Base-by-base conservation (phyloP, 345 rosid species). In the Aquilaria sinensis region DNA sequence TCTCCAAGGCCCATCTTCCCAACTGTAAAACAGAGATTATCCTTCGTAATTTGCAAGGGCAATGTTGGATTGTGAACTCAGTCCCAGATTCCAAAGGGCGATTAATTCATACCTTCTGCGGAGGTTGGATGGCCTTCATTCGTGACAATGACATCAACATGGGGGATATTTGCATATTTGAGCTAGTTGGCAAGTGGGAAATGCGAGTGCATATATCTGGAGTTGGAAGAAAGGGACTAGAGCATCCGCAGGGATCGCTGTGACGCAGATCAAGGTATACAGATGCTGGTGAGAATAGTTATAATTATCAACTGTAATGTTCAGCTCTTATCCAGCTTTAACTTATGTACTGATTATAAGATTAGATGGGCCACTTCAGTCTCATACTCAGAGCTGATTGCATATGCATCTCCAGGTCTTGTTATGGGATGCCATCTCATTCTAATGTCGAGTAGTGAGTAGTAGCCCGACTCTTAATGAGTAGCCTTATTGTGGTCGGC, bases 81-180 rank as follows among this genome's bases (percentile, higher is more conserved):
- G 76, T 85, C 67, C 90, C 90, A 31, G 85, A 82, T 64, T 82
- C 87, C 9, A 78, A 76, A 68, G 87, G 87, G 59, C 69, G 82
- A 65, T 37, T 73, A 43, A 56, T 68, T 37, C 85, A 85, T 60
- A 80, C 85, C 30, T 80, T 75, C 52, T 85, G 87, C 58, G 90
- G 85, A 41, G 90, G 90, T 31, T 85, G 90, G 90, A 78, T 78
- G 76, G 81, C 87, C 29, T 85, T 85, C 72, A 85, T 80, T 74
- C 82, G 83, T 31, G 82, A 71, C 56, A 85, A 85, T 65, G 76
- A 62, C 67, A 53, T 82, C 32, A 73, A 80, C 50, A 72, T 82
- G 56, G 82, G 82, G 48, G 85, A 85, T 67, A 70, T 70, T 68
- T 82, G 85, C 76, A 77, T 82, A 50, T 85, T 85, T 74, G 91